Evolutionary conservation across 2,329 filamentous ascomycete genomes (phyloP), one percentile per base, ranked within the genome.

Genomic region (Fusarium caatingaense): DNA sequence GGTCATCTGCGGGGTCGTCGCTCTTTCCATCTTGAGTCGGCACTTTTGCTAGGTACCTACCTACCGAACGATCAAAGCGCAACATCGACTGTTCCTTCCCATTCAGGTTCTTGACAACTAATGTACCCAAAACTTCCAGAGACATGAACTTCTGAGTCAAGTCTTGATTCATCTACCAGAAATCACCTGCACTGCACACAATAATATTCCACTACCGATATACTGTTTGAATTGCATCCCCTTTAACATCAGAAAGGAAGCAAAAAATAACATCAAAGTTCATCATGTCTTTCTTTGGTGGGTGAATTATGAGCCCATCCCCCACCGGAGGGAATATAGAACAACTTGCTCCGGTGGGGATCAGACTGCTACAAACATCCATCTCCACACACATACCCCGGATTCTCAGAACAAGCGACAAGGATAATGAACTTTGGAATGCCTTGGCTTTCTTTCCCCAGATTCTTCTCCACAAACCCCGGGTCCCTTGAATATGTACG

Each of bases 381-480:
- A 21, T 34, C 10, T 21, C 60, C 47, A 59, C 47, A 56, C 58
- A n/a, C n/a, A 25, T 63, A 63, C 60, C 42, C 60, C 42, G 23
- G 34, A 20, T 47, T 63, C 58, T 28, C 27, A 37, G 23, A 42
- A 53, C 23, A 42, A 47, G 32, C 23, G 44, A 34, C 58, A 46
- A 63, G 58, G 32, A 20, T 41, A 20, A 21, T 27, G 27, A 42
- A 21, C 54, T 47, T 18, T 30, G 21, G 18, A 28, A 20, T 32
- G 34, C 30, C 53, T 60, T 60, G 18, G 32, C 32, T 34, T 32
- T 28, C 28, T 23, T 56, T 63, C 60, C 58, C 60, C 60, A 7
- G 60, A 48, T 23, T 63, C 42, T 63, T 34, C 60, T 34, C 60
- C 60, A 47, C 60, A 56, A 63, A 30, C 34, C 58, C 34, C 42